phyloP scores from a whole-genome alignment of 2,329 filamentous ascomycete species.

The Apiospora arundinis region DNA sequence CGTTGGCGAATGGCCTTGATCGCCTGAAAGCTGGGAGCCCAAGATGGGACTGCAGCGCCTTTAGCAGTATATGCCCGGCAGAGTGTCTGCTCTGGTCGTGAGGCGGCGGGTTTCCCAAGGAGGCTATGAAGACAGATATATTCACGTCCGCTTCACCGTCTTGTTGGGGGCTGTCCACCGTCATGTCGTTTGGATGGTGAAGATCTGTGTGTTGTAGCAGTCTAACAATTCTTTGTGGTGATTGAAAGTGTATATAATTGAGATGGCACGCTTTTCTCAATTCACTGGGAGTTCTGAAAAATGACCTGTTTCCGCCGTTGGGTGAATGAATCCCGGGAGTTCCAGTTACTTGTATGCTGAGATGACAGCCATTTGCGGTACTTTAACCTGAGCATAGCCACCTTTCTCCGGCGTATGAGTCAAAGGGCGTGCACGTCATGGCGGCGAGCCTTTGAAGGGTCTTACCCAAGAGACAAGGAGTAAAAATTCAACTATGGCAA shows the following conservation, averaged over 20 bases:
- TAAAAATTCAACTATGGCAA: neutral
- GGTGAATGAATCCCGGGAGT: neutral
- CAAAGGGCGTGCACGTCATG: slow-evolving; percentile 2
- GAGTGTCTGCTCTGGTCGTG: slow-evolving; percentile 21
- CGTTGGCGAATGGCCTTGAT: slow-evolving; percentile 20
- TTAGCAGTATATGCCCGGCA: slow-evolving; percentile 24
- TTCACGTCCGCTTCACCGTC: neutral
- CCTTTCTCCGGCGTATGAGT: slow-evolving; percentile 13
- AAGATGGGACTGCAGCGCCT: slow-evolving; percentile 24
- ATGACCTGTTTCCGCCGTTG: neutral
- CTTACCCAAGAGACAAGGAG: neutral
- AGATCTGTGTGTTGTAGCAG: neutral
- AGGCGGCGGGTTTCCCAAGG: slow-evolving; percentile 25
- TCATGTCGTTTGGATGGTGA: neutral
- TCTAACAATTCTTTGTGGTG: neutral
- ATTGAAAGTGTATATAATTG: neutral
- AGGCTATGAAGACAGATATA: slow-evolving; percentile 21
- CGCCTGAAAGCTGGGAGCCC: slow-evolving; percentile 9
- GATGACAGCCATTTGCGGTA: neutral
- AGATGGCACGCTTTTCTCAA: too few relatives aligned
- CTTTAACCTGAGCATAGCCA: neutral
- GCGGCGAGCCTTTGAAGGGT: neutral
- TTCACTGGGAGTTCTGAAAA: too few relatives aligned
- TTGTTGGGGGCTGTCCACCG: neutral
- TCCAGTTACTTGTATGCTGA: neutral